These are phyloP conservation scores for Cercospora zeae-maydis DNA, from an alignment of 2,329 filamentous ascomycete species.

Conservation along the genomic window DNA sequence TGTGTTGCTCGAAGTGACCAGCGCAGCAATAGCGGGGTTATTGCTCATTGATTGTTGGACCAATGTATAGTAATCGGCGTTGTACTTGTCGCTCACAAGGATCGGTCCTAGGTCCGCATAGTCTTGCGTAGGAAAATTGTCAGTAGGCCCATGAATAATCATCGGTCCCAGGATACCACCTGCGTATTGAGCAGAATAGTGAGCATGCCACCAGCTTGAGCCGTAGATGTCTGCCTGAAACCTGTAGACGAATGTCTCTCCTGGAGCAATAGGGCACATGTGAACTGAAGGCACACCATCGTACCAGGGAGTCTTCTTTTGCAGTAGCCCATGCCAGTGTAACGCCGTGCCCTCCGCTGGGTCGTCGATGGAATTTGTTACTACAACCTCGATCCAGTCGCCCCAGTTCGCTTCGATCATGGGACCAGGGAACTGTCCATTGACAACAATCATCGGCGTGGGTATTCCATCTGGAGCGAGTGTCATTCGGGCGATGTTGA, in stretches of 20 bases:
- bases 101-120: slow-evolving; percentile 36
- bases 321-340: slow-evolving; percentile 43
- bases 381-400: slow-evolving; percentile 27
- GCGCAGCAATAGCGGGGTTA: slow-evolving; percentile 21
- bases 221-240: slow-evolving; percentile 42
- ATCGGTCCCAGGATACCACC: slow-evolving; percentile 35
- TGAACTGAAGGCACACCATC: slow-evolving; percentile 44
- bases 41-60: slow-evolving; percentile 29
- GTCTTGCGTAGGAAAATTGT: slow-evolving; percentile 26
- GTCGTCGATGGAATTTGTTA: slow-evolving; percentile 31
- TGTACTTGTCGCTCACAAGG: slow-evolving; percentile 39
- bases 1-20: slow-evolving; percentile 28
- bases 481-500: slow-evolving; percentile 21
- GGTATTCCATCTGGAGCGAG: slow-evolving; percentile 29
- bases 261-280: slow-evolving; percentile 43
- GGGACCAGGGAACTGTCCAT: slow-evolving; percentile 29
- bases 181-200: slow-evolving; percentile 37
- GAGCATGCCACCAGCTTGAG: slow-evolving; percentile 38
- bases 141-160: slow-evolving; percentile 34
- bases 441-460: slow-evolving; percentile 22
- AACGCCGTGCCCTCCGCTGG: slow-evolving; percentile 37
- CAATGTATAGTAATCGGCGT: slow-evolving; percentile 32
- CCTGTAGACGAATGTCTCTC: slow-evolving; percentile 39
- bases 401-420: slow-evolving; percentile 28
- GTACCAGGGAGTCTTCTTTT: slow-evolving; percentile 37